A percentile compares a stretch with the other conserved stretches of the same genome.
Evolutionary conservation across 2,329 filamentous ascomycete species (phyloP).

Genomic region (Alternaria consortialis): DNA sequence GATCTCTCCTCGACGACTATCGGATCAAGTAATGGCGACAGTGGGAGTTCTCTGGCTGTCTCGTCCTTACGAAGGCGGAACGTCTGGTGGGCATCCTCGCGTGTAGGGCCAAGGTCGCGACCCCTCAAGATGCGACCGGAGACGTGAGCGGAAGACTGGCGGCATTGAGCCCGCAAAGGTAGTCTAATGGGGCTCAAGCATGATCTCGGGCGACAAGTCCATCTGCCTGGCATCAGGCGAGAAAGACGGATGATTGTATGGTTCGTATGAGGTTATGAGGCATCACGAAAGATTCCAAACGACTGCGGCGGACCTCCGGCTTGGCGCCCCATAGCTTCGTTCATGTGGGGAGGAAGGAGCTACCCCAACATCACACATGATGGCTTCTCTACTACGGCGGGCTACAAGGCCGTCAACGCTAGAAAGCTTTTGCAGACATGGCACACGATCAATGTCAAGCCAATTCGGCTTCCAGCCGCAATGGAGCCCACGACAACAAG

Average conservation of each 20-base stretch:
- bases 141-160: conserved; percentile 21
- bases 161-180: conserved; percentile 16
- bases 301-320: conserved; percentile 29
- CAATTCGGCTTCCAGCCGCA: conserved; percentile 37
- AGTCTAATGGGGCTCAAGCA: conserved; percentile 27
- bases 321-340: conserved; percentile 26
- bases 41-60: conserved; percentile 49
- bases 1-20: conserved; percentile 47
- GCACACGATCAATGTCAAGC: conserved; percentile 36
- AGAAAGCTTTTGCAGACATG: conserved; percentile 18
- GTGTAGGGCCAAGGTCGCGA: conserved; percentile 40
- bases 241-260: conserved; percentile 4
- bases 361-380: conserved; percentile 30
- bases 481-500: conserved; percentile 25
- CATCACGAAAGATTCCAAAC: conserved; percentile 12
- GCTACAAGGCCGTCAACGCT: conserved; percentile 29
- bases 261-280: neutral
- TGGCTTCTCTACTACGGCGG: conserved; percentile 45
- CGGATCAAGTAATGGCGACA: conserved; percentile 61
- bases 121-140: conserved; percentile 22
- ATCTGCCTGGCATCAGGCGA: conserved; percentile 43
- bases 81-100: conserved; percentile 43
- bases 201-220: conserved; percentile 26
- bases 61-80: conserved; percentile 48
- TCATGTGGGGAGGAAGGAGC: conserved; percentile 7